Base-by-base conservation (phyloP, 2,329 filamentous ascomycete species). In the Phyllosticta citribraziliensis region DNA sequence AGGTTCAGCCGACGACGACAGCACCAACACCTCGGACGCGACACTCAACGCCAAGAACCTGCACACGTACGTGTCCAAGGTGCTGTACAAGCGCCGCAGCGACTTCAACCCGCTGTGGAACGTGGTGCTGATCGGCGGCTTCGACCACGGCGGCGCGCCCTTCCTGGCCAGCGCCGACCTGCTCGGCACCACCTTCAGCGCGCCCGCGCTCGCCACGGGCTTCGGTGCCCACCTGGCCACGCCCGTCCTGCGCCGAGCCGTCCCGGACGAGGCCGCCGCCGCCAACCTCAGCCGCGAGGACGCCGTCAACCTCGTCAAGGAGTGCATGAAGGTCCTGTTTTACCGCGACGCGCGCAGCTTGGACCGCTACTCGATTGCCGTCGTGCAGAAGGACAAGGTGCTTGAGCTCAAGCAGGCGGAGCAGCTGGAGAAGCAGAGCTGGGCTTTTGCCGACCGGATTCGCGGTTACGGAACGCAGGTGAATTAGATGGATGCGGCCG, bases 81-180 rank as follows among this genome's bases (percentile, higher is more conserved):
- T 97, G 67, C 86, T 99, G 76, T 99, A 99, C 84, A 87, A 88
- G 78, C 90, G 94, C 67, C 91, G 94, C 70, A 91, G 88, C 71
- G 89, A 96, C 73, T 95, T 99, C 82, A 90, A 99, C 79, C 94
- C 94, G 11, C 84, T 99, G 64, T 99, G 94, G 94, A 99, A 97
- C 79, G 88, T 92, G 73, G 79, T 99, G 64, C 84, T 99, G 53
- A 89, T 99, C 58, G 93, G 88, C 57, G 94, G 94, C 25, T 82
- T 97, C 62, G 73, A 74, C 68, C 90, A 95, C 75, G 87, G 87
- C 67, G 80, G 87, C 59, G 84, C 87, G 75, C 93, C 94, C 24
- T 99, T 97, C 84, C 84, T 99, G 60, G 93, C 91, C 66, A 89
- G 86, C 66, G 91, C 91, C 59, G 94, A 99, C 78, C 82, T 99